Conservation (phyloP, 169 alveolate species). For the Blepharisma undulans region DNA sequence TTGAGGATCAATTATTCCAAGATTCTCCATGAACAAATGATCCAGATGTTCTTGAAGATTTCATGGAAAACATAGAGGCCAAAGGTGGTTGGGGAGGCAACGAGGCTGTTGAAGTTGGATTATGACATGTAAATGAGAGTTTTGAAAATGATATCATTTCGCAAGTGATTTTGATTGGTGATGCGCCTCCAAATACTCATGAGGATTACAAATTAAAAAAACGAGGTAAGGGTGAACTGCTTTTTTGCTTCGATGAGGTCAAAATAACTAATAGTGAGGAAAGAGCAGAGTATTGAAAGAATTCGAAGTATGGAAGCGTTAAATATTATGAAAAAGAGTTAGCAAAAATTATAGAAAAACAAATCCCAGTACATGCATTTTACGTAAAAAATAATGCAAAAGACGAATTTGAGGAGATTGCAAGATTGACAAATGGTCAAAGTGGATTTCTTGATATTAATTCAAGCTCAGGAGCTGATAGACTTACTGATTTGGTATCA, state of each 20-base stretch:
- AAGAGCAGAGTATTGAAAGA: neutral
- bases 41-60: neutral
- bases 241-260: no score
- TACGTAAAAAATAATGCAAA: neutral
- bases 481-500: neutral
- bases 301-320: neutral
- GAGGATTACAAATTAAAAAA: neutral
- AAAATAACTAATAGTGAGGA: no score
- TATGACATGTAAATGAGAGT: neutral
- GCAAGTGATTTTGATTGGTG: neutral
- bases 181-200: neutral
- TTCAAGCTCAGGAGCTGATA: neutral
- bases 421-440: neutral
- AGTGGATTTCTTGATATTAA: neutral
- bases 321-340: neutral
- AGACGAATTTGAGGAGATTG: neutral
- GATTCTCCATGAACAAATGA: neutral
- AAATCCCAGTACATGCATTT: neutral
- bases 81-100: neutral
- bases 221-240: no score
- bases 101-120: neutral
- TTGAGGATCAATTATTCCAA: neutral
- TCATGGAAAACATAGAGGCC: neutral
- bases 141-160: neutral
- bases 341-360: no score